A percentile compares a stretch with the other conserved stretches of the same genome.
These are phyloP conservation scores for Mycena indigotica DNA, from an alignment of 768 basidiomycete species.

Conservation along the genomic window DNA sequence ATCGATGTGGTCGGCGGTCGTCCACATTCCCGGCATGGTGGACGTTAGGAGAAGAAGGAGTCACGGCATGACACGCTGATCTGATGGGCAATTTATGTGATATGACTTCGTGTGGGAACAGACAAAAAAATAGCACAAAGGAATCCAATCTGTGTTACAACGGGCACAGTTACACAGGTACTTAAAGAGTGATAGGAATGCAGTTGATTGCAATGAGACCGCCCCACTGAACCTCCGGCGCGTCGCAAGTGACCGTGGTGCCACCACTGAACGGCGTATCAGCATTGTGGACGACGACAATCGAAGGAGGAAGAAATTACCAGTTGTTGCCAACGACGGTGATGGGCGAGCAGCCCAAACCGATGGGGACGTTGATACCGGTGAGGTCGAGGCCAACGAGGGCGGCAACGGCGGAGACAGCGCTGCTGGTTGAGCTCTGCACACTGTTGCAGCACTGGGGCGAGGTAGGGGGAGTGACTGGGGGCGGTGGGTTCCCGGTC, in stretches of 20 bases:
- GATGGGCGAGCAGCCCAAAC: slow-evolving; percentile 19
- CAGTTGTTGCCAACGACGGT: slow-evolving; percentile 11
- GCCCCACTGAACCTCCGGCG: neutral
- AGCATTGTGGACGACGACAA: neutral
- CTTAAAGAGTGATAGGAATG: neutral
- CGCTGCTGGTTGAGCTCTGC: slow-evolving; percentile 9
- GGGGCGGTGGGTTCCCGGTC: neutral
- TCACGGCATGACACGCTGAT: too few species aligned
- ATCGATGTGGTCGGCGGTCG: neutral
- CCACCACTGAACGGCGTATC: neutral
- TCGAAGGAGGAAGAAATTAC: neutral
- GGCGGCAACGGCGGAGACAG: slow-evolving; percentile 4
- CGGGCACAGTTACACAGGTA: too few species aligned
- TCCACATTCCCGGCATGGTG: neutral
- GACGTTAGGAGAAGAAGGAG: neutral
- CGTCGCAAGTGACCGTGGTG: slow-evolving; percentile 2
- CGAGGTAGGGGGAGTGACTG: slow-evolving; percentile 13
- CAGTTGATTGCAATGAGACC: slow-evolving; percentile 1
- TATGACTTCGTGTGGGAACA: too few species aligned
- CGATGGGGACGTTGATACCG: slow-evolving; percentile 11
- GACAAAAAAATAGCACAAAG: too few species aligned
- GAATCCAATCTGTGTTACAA: too few species aligned
- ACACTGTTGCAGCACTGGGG: slow-evolving; percentile 20
- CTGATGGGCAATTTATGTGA: too few species aligned
- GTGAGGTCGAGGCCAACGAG: slow-evolving; percentile 10